phyloP scores from a whole-genome alignment of 805 yeast genomes.

The Grigorovia transvaalensis region DNA sequence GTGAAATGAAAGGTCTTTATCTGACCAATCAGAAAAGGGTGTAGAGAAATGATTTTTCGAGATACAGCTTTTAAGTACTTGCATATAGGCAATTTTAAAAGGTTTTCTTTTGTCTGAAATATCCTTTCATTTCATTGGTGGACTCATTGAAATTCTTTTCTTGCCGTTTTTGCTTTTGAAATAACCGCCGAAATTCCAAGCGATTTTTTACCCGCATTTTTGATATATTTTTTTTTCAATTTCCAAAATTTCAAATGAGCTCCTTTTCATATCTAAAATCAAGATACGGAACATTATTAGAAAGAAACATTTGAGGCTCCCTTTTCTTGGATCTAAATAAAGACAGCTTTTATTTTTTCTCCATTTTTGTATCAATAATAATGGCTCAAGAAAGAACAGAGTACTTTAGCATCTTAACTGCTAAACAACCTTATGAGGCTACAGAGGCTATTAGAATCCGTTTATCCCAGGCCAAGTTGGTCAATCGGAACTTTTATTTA shows the following conservation, averaged over 20 bases:
- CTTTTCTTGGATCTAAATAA: no score
- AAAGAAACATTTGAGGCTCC: no score
- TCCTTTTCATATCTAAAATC: background rate
- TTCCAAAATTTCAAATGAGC: background rate
- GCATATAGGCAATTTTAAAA: no score
- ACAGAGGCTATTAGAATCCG: constrained; percentile 51
- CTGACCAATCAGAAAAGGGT: no score
- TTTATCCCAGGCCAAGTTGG: constrained; percentile 40
- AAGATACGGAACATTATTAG: background rate
- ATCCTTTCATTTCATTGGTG: no score
- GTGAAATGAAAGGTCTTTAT: no score
- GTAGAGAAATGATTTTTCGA: no score
- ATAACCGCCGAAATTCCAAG: background rate
- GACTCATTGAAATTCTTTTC: no score
- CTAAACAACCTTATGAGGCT: constrained; percentile 46
- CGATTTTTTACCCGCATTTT: background rate
- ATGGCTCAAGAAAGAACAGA: constrained; percentile 25
- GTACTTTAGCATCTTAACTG: constrained; percentile 30
- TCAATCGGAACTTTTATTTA: constrained; percentile 51
- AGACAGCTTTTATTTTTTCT: background rate
- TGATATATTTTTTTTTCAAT: background rate
- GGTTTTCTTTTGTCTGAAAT: no score
- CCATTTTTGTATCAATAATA: no score
- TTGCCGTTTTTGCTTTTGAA: background rate
- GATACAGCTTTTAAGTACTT: no score